phyloP scores from a whole-genome alignment of 768 basidiomycete genomes.

The Lentinus brumalis region DNA sequence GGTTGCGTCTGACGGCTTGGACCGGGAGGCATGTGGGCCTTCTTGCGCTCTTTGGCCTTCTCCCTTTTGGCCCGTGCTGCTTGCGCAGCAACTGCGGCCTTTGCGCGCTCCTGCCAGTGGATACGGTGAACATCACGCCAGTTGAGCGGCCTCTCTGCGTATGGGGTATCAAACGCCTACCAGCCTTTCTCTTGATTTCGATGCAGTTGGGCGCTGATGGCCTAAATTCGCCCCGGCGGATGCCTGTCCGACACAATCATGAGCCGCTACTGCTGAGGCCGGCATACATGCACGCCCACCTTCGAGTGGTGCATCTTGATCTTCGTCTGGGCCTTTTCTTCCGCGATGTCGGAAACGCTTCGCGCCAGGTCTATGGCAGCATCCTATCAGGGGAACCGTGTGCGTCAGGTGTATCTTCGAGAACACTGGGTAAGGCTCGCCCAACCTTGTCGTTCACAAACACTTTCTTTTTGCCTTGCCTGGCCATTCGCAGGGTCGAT shows the following conservation, averaged over 20 bases:
- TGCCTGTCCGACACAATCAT: neutral
- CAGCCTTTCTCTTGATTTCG: slow-evolving; percentile 22
- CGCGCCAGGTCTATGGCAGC: slow-evolving; percentile 23
- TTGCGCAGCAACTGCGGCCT: slow-evolving; percentile 22
- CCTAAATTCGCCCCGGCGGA: neutral
- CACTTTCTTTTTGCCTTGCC: slow-evolving; percentile 11
- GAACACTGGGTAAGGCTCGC: neutral
- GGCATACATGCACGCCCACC: slow-evolving; percentile 12
- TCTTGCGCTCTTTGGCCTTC: slow-evolving; percentile 23
- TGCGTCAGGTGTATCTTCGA: neutral
- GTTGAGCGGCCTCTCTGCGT: neutral
- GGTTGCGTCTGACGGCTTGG: neutral
- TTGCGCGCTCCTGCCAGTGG: slow-evolving; percentile 23
- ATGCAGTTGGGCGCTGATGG: neutral
- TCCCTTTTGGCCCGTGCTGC: slow-evolving; percentile 23
- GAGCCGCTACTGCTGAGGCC: slow-evolving; percentile 8
- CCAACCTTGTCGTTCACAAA: slow-evolving; percentile 26
- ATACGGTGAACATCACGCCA: neutral
- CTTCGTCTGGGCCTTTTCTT: slow-evolving; percentile 21
- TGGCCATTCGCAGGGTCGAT: neutral
- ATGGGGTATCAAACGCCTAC: slow-evolving; percentile 14
- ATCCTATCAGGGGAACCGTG: slow-evolving; percentile 13
- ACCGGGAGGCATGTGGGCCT: slow-evolving; percentile 6
- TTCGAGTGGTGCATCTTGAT: slow-evolving; percentile 16
- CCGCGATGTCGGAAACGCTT: slow-evolving; percentile 20